Percentiles rank a stretch among this genome's conserved stretches.
phyloP scores from a whole-genome alignment of 495 filamentous ascomycete species.

The Penicillium paxilli region DNA sequence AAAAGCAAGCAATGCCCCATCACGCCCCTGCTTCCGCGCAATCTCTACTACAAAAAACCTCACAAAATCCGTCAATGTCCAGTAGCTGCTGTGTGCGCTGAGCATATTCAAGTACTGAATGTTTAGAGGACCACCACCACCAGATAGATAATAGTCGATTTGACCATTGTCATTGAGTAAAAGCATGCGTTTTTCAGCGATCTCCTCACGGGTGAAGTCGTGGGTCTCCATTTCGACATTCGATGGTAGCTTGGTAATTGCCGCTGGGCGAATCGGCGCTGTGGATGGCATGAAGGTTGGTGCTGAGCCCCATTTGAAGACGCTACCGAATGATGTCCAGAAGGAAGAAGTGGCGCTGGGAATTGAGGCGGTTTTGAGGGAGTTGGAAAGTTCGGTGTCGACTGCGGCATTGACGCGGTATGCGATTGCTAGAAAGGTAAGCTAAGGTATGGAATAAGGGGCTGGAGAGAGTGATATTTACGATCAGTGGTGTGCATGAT shows the following conservation, averaged over 20 bases:
- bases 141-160: constrained; percentile 82
- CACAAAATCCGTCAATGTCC: constrained; percentile 82
- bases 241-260: constrained; percentile 69
- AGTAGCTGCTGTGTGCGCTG: constrained; percentile 94
- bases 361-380: constrained; percentile 74
- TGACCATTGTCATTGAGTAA: constrained; percentile 95
- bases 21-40: constrained; percentile 70
- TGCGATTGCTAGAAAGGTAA: constrained; percentile 61
- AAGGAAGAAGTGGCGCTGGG: constrained; percentile 70
- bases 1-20: constrained; percentile 65
- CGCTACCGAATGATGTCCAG: constrained; percentile 63
- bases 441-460: neutral
- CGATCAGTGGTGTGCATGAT: constrained; percentile 69
- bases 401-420: constrained; percentile 90
- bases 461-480: constrained; percentile 18
- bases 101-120: constrained; percentile 98
- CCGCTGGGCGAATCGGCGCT: constrained; percentile 37
- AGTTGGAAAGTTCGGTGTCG: constrained; percentile 73
- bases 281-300: constrained; percentile 18
- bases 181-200: constrained; percentile 85
- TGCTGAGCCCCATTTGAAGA: constrained; percentile 53
- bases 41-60: constrained; percentile 85
- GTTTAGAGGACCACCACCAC: constrained; percentile 79
- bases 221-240: constrained; percentile 94
- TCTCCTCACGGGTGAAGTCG: constrained; percentile 88